These are phyloP conservation scores for Auricularia cornea DNA, from an alignment of 768 basidiomycete genomes.

Conservation along the genomic window DNA sequence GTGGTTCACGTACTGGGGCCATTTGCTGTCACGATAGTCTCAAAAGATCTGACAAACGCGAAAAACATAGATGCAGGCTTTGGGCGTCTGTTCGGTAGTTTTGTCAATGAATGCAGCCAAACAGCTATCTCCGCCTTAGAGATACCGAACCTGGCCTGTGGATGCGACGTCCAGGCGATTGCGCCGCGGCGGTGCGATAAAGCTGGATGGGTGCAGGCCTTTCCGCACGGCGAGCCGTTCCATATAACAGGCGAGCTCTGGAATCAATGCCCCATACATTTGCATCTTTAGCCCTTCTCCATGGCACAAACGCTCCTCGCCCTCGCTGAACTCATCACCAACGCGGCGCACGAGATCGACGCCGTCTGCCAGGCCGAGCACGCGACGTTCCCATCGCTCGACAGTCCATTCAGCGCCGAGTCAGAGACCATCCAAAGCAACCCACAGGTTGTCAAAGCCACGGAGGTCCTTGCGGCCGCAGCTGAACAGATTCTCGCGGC, in stretches of 20 bases:
- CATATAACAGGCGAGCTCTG: not conserved
- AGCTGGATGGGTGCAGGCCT: not conserved
- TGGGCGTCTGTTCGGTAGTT: no score
- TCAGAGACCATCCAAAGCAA: not conserved
- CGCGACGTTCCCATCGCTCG: not conserved
- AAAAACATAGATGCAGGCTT: no score
- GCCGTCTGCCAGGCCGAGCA: not conserved
- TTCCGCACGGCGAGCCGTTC: not conserved
- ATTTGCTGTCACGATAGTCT: no score
- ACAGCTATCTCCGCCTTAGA: no score
- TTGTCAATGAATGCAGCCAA: no score
- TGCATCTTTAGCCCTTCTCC: not conserved
- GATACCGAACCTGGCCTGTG: no score
- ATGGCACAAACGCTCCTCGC: not conserved
- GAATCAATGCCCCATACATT: not conserved
- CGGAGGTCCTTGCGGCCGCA: not conserved
- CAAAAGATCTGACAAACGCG: no score
- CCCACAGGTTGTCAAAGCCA: not conserved
- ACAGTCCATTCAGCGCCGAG: not conserved
- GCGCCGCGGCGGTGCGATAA: no score
- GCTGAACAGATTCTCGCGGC: not conserved
- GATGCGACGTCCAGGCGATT: no score
- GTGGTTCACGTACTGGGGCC: no score
- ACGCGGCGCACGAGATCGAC: not conserved
- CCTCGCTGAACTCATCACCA: not conserved